Conservation (phyloP, 1,139 yeast species). For the Candida glucosophila region DNA sequence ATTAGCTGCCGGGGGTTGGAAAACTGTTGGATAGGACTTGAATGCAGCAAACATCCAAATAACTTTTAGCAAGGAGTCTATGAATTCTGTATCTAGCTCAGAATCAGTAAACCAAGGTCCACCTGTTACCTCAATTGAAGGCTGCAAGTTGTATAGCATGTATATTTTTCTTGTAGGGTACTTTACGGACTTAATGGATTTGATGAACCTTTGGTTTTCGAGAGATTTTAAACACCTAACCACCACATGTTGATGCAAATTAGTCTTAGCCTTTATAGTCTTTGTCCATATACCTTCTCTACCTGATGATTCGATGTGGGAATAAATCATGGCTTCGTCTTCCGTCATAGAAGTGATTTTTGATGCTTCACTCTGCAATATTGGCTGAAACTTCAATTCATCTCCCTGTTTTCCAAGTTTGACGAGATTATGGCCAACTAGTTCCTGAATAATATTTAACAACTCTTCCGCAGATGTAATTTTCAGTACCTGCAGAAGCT, state of each 20-base stretch:
- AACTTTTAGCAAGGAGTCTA: slow-evolving; percentile 72
- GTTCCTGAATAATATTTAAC: slow-evolving; percentile 55
- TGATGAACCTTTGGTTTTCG: slow-evolving; percentile 79
- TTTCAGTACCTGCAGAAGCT: slow-evolving; percentile 39
- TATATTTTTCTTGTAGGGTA: slow-evolving; percentile 95
- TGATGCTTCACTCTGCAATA: slow-evolving; percentile 55
- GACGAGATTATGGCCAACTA: slow-evolving; percentile 55
- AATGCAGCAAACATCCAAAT: slow-evolving; percentile 82
- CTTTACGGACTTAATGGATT: slow-evolving; percentile 85
- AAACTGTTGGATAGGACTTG: slow-evolving; percentile 68
- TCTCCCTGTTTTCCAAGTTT: slow-evolving; percentile 61
- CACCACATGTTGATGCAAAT: slow-evolving; percentile 88
- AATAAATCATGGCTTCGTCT: slow-evolving; percentile 88
- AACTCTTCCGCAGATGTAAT: slow-evolving; percentile 34
- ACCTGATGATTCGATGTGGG: slow-evolving; percentile 85
- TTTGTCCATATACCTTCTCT: slow-evolving; percentile 97
- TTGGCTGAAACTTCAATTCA: slow-evolving; percentile 67
- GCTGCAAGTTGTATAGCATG: slow-evolving; percentile 89
- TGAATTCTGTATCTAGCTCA: slow-evolving; percentile 89
- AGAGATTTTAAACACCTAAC: slow-evolving; percentile 74
- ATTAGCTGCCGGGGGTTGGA: slow-evolving; percentile 25
- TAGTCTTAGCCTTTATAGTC: slow-evolving; percentile 83
- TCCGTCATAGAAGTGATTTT: slow-evolving; percentile 67
- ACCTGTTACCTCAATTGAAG: slow-evolving; percentile 93
- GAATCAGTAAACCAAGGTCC: slow-evolving; percentile 99